Evolutionary conservation across 2,329 filamentous ascomycete species (phyloP).

Genomic region (Xylariomycetidae sp.): DNA sequence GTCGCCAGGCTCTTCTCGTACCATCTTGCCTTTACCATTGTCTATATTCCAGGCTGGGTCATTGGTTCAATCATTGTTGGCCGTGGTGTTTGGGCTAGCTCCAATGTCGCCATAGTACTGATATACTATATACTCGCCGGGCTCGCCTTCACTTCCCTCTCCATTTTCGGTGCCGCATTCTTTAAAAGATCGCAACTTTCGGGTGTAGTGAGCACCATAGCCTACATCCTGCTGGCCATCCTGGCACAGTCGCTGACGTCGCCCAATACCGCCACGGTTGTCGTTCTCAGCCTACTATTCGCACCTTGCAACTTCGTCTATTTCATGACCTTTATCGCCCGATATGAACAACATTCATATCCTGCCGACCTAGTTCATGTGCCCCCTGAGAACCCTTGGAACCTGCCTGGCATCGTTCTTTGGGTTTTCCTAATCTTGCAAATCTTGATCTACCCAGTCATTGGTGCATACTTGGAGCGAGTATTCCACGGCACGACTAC

Average conservation of each 20-base stretch:
- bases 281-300: conserved; percentile 71
- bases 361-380: conserved; percentile 57
- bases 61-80: conserved; percentile 64
- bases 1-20: conserved; percentile 72
- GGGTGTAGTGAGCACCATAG: conserved; percentile 72
- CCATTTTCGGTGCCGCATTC: conserved; percentile 74
- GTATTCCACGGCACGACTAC: conserved; percentile 71
- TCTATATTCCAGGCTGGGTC: conserved; percentile 82
- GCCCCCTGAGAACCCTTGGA: conserved; percentile 63
- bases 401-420: conserved; percentile 67
- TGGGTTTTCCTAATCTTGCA: conserved; percentile 77
- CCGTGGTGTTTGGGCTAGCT: conserved; percentile 59
- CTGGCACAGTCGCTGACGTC: conserved; percentile 70
- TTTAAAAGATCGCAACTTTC: conserved; percentile 86
- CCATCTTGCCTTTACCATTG: conserved; percentile 72
- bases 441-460: conserved; percentile 69
- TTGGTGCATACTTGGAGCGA: conserved; percentile 72
- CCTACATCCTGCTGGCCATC: conserved; percentile 71
- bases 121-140: conserved; percentile 74
- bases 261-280: conserved; percentile 59
- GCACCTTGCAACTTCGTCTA: conserved; percentile 84
- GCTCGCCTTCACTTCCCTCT: conserved; percentile 72
- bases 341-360: conserved; percentile 62
- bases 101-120: conserved; percentile 61
- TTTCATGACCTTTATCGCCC: conserved; percentile 70